Base-by-base conservation (phyloP, 148 eudicot genomes). In the Persicaria tinctoria region DNA sequence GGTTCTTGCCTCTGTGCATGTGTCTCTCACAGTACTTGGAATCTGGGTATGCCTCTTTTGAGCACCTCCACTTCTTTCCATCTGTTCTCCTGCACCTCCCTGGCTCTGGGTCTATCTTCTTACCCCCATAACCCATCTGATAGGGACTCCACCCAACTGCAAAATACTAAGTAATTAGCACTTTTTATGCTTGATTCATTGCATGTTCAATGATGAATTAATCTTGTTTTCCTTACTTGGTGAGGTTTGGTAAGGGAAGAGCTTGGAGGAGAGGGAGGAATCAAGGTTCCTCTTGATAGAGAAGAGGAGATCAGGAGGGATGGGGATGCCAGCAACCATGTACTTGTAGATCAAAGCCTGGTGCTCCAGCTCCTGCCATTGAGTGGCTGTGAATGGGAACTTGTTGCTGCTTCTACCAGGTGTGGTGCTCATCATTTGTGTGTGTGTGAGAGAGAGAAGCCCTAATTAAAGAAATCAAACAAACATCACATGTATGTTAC, bases 1-100 rank as follows among this genome's bases (percentile, higher is more conserved):
- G 99, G 87, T 95, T 95, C 76, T 93, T 84, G 84, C 99, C 99
- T 90, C 99, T 82, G 74, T 95, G 99, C 97, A 95, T 95, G 87
- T 95, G 99, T 70, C 96, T 84, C 51, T 95, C 97, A 81, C 99
- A 95, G 87, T 95, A 95, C 80, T 95, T 95, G 1, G 99, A 95
- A 78, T 95, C 97, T 46, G 93, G 89, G 75, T 90, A 90, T 4
- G 99, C 99, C 66, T 95, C 99, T 81, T 95, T 95, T 68, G 99
- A 90, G 77, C 99, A 95, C 38, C 99, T 89, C 99, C 99, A 95
- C 71, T 95, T 95, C 76, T 95, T 95, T 1, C 99, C 99, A 84
- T 95, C 99, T 63, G 99, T 95, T 82, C 99, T 90, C 48, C 92
- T 86, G 82, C 99, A 95, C 77, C 97, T 85, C 75, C 98, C 99